phyloP scores from a whole-genome alignment of 495 filamentous ascomycete species.

The Xanthoparmelia taractica region DNA sequence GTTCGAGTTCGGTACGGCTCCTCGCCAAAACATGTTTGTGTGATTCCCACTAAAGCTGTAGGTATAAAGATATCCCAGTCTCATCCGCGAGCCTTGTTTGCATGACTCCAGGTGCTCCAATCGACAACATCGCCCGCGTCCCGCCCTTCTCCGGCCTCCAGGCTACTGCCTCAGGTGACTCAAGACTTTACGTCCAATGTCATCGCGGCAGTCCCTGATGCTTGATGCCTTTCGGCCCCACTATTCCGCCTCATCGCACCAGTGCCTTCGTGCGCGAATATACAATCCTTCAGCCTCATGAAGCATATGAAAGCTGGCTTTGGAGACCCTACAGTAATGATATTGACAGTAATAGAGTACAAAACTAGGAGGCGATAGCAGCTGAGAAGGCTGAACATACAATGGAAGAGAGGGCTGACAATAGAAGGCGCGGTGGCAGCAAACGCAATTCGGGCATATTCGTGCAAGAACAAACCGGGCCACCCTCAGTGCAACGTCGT shows the following conservation, averaged over 20 bases:
- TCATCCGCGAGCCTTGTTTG: background rate
- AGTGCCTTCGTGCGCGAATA: background rate
- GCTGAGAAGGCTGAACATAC: background rate
- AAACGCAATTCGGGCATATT: conserved; percentile 26
- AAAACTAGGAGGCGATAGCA: background rate
- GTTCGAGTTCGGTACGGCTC: background rate
- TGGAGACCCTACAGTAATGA: conserved; percentile 4
- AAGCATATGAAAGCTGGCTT: background rate
- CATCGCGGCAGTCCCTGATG: background rate
- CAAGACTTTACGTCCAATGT: background rate
- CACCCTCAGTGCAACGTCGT: conserved; percentile 37
- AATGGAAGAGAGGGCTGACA: conserved; percentile 22
- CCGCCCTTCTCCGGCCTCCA: background rate
- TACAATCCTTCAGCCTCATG: background rate
- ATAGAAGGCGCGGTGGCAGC: conserved; percentile 20
- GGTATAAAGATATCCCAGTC: background rate
- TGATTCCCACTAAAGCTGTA: background rate
- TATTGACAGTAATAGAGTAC: background rate
- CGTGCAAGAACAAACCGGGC: conserved; percentile 18
- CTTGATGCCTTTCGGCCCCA: conserved; percentile 1
- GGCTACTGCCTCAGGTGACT: background rate
- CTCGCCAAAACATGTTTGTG: background rate
- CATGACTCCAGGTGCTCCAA: background rate
- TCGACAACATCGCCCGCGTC: background rate
- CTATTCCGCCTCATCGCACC: background rate